phyloP scores from a whole-genome alignment of 2,329 filamentous ascomycete genomes.

The Fusarium sp. region DNA sequence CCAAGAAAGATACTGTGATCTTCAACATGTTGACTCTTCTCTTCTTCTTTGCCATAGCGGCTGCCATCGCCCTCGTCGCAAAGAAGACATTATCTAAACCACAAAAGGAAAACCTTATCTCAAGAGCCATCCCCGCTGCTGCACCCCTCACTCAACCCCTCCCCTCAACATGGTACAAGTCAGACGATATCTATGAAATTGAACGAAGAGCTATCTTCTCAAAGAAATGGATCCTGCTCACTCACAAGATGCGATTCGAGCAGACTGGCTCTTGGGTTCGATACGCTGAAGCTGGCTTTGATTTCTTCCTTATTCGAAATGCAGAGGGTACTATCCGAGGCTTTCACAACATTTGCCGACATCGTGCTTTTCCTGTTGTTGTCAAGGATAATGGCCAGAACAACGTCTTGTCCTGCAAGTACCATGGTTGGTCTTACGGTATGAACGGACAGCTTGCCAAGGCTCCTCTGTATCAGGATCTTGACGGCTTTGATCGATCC shows the following conservation, averaged over 20 bases:
- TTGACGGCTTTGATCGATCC: slow-evolving; percentile 66
- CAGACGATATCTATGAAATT: slow-evolving; percentile 66
- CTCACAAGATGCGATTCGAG: slow-evolving; percentile 63
- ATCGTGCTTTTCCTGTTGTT: slow-evolving; percentile 70
- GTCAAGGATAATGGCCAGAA: slow-evolving; percentile 62
- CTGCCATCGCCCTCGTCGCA: slow-evolving; percentile 4
- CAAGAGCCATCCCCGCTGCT: slow-evolving; percentile 21
- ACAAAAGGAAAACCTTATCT: slow-evolving; percentile 28
- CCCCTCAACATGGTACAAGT: slow-evolving; percentile 60
- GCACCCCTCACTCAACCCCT: slow-evolving; percentile 34
- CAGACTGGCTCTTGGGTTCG: slow-evolving; percentile 68
- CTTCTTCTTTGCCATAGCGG: slow-evolving; percentile 14
- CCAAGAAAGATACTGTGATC: neutral
- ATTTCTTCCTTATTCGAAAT: slow-evolving; percentile 66
- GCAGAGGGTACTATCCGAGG: slow-evolving; percentile 67
- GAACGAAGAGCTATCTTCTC: slow-evolving; percentile 69
- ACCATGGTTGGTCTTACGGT: slow-evolving; percentile 73
- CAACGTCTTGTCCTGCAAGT: slow-evolving; percentile 68
- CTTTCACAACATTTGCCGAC: slow-evolving; percentile 73
- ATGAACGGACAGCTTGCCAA: slow-evolving; percentile 70
- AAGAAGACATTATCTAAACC: slow-evolving; percentile 19
- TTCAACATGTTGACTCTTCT: slow-evolving; percentile 18
- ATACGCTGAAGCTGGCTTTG: slow-evolving; percentile 66
- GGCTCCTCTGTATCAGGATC: slow-evolving; percentile 68
- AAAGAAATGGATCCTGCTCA: slow-evolving; percentile 66